A percentile compares a stretch with the other conserved stretches of the same genome.
These are phyloP conservation scores for Ramaria rubella DNA, from an alignment of 768 basidiomycete genomes.

Conservation along the genomic window DNA sequence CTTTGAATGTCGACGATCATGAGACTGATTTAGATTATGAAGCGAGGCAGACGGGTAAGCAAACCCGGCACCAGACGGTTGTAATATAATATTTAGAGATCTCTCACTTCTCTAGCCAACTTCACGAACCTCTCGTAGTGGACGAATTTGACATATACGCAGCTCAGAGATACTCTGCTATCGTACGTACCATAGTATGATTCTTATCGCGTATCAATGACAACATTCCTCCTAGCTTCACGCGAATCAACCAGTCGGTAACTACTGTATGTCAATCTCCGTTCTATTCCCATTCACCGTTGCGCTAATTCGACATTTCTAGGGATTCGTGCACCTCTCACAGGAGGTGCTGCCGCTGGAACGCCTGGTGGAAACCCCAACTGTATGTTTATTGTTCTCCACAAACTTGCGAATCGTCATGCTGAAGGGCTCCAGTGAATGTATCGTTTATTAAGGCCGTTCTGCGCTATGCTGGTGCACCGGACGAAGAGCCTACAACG, in stretches of 20 bases:
- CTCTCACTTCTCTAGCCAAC: slow-evolving; percentile 22
- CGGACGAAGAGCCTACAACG: slow-evolving; percentile 27
- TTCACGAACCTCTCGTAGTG: slow-evolving; percentile 32
- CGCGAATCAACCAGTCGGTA: slow-evolving; percentile 30
- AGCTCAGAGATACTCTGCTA: slow-evolving; percentile 44
- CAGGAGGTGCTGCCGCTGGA: neutral
- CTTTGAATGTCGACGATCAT: neutral
- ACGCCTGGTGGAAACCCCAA: neutral
- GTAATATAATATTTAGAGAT: neutral
- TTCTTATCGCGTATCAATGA: neutral
- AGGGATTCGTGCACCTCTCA: slow-evolving; percentile 12
- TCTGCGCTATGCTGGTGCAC: slow-evolving; percentile 37
- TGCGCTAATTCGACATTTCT: neutral
- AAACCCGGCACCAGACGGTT: neutral
- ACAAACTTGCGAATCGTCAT: neutral
- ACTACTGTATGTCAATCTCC: slow-evolving; percentile 33
- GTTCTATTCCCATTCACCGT: no score
- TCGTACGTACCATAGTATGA: neutral
- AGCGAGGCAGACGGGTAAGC: neutral
- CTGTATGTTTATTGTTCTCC: neutral
- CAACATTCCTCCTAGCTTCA: slow-evolving; percentile 32
- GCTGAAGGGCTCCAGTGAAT: neutral
- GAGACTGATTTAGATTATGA: neutral
- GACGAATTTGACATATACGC: slow-evolving; percentile 40
- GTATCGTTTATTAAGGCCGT: slow-evolving; percentile 35